These are phyloP conservation scores for Puccinellia tenuiflora DNA, from an alignment of 176 grass and related monocot genomes.

Conservation along the genomic window DNA sequence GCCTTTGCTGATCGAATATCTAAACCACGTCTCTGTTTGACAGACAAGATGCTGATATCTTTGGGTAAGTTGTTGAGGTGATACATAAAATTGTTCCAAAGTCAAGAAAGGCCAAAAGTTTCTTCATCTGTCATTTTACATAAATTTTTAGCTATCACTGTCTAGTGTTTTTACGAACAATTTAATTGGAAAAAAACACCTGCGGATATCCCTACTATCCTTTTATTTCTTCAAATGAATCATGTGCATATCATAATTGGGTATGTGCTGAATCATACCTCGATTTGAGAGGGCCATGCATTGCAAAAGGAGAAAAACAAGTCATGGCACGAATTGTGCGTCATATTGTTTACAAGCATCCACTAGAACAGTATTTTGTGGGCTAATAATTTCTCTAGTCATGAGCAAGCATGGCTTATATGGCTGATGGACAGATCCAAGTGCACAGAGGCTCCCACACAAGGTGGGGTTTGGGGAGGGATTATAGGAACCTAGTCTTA, in stretches of 20 bases:
- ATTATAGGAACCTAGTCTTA: too few relatives aligned
- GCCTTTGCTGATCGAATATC: conserved; percentile 82
- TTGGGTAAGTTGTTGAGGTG: conserved; percentile 46
- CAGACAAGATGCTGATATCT: conserved; percentile 87
- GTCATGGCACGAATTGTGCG: neutral
- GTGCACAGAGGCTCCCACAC: too few relatives aligned
- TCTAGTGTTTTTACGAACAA: neutral
- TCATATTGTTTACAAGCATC: too few relatives aligned
- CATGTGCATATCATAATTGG: neutral
- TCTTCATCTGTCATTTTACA: neutral
- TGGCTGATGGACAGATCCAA: too few relatives aligned
- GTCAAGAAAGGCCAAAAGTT: neutral
- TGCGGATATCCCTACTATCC: neutral
- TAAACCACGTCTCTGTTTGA: conserved; percentile 75
- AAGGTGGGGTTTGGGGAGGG: too few relatives aligned
- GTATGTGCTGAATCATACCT: neutral
- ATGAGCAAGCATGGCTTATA: neutral
- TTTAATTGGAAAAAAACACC: neutral
- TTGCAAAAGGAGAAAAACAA: neutral
- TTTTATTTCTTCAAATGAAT: conserved; percentile 1
- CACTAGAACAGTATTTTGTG: neutral
- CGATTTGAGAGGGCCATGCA: neutral
- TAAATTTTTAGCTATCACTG: neutral
- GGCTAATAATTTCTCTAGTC: neutral
- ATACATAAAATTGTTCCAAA: neutral